A percentile compares a stretch with the other conserved stretches of the same genome.
Conservation (phyloP, 805 yeast species). For the Nakazawaea peltata region DNA sequence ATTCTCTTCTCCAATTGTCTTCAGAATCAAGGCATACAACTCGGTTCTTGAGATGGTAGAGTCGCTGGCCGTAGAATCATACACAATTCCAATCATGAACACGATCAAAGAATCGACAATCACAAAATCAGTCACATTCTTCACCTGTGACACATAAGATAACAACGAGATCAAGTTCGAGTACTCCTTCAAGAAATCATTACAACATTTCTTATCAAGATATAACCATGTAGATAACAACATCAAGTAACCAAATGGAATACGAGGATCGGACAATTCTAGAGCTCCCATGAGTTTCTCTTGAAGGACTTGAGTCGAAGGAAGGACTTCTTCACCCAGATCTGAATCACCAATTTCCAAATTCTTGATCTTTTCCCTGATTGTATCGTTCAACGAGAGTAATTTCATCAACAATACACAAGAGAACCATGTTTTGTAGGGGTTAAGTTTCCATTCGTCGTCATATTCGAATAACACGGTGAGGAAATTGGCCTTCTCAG, state of each 20-base stretch:
- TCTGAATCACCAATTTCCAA: conserved; percentile 52
- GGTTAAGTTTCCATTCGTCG: conserved; percentile 63
- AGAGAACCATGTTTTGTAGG: conserved; percentile 84
- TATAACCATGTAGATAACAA: conserved; percentile 68
- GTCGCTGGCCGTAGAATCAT: conserved; percentile 58
- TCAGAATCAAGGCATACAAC: conserved; percentile 52
- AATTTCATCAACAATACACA: conserved; percentile 54
- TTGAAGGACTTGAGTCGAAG: conserved; percentile 67
- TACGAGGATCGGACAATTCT: conserved; percentile 58
- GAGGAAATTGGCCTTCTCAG: conserved; percentile 54
- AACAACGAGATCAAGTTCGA: conserved; percentile 62
- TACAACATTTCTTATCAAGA: conserved; percentile 68
- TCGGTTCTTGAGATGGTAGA: conserved; percentile 61
- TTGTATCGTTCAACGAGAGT: conserved; percentile 45
- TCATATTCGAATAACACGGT: conserved; percentile 70
- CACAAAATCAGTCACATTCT: conserved; percentile 38
- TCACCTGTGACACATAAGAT: conserved; percentile 48
- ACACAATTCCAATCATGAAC: conserved; percentile 64
- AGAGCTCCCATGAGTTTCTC: conserved; percentile 65
- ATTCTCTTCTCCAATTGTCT: conserved; percentile 74
- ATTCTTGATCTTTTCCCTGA: conserved; percentile 37
- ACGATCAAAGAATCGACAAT: conserved; percentile 69
- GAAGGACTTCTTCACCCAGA: conserved; percentile 61
- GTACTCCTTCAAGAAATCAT: conserved; percentile 64
- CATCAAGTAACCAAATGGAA: conserved; percentile 71